phyloP scores from a whole-genome alignment of 495 filamentous ascomycete genomes.

The Penicillium lagena region DNA sequence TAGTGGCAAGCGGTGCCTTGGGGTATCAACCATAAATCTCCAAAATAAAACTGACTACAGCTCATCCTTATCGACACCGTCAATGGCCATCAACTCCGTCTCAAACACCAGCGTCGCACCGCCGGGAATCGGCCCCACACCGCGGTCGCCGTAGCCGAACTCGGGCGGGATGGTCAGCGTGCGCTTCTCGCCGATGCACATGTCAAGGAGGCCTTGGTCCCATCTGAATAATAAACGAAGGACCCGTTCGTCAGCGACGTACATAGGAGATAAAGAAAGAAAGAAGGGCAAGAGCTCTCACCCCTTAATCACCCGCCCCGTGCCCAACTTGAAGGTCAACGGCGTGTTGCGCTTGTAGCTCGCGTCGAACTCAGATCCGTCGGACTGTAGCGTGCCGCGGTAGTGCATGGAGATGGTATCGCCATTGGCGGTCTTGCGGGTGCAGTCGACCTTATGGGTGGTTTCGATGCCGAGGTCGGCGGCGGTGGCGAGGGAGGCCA shows the following conservation, averaged over 20 bases:
- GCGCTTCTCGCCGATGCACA: constrained; percentile 96
- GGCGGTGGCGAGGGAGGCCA: constrained; percentile 41
- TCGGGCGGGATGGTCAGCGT: constrained; percentile 86
- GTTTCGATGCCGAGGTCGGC: constrained; percentile 67
- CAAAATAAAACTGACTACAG: constrained; percentile 22
- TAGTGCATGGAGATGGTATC: constrained; percentile 85
- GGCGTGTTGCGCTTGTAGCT: constrained; percentile 69
- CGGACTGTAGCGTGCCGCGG: constrained; percentile 60
- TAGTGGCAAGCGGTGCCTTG: background rate
- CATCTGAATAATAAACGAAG: constrained; percentile 42
- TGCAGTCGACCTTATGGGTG: constrained; percentile 63
- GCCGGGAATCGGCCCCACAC: constrained; percentile 71
- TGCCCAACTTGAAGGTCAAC: constrained; percentile 71
- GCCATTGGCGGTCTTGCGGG: constrained; percentile 66
- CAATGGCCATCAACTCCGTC: constrained; percentile 84
- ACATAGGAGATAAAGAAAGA: background rate
- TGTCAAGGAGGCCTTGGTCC: constrained; percentile 86
- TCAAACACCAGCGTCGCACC: constrained; percentile 83
- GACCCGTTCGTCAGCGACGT: background rate
- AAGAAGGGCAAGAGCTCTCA: constrained; percentile 27
- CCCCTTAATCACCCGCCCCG: constrained; percentile 82
- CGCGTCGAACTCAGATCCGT: constrained; percentile 49
- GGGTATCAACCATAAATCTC: constrained; percentile 2
- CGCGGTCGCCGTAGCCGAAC: constrained; percentile 72
- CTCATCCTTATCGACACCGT: constrained; percentile 65